Base-by-base conservation (phyloP, 2,329 filamentous ascomycete genomes). In the Calycina herbarum region DNA sequence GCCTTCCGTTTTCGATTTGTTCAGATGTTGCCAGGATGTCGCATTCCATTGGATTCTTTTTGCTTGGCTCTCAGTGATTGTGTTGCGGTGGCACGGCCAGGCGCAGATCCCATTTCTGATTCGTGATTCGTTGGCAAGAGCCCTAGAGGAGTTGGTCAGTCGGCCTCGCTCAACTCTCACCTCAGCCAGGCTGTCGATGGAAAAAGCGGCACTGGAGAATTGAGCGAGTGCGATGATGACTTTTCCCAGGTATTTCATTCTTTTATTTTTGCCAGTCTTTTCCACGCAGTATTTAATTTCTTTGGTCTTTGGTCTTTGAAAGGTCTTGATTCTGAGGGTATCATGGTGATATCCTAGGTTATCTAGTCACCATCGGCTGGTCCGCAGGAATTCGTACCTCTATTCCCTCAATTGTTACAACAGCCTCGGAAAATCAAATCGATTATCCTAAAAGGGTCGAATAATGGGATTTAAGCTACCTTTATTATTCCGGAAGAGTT, bases 21-120 rank as follows among this genome's bases (percentile, higher is more conserved):
- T 56, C 60, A 48, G 62, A 64, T 57, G 35, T 64, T 33, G 61
- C 38, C 57, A 56, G 63, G 63, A 69, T 63, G 38, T 42, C 57
- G 64, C 62, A 65, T 72, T 64, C 66, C 67, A 64, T 67, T 69
- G 64, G 66, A 59, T 66, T 70, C 61, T 62, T 54, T 62, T 66
- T 62, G 45, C 64, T 73, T 71, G 67, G 68, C 66, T 68, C 42
- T 71, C 38, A 66, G 68, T 74, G 71, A 73, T 72, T 72, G 70
- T 70, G 69, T 73, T 69, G 66, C 68, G 68, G 66, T 71, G 66
- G 68, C 64, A 68, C 66, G 70, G 69, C 61, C 65, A 69, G 62
- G 63, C 65, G 68, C 66, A 72, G 65, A 66, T 51, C 45, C 48
- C 59, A 61, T 17, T 63, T 48, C 29, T 35, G 63, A 56, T 45